phyloP scores from a whole-genome alignment of 2,329 filamentous ascomycete genomes.

The Fusarium palustre region DNA sequence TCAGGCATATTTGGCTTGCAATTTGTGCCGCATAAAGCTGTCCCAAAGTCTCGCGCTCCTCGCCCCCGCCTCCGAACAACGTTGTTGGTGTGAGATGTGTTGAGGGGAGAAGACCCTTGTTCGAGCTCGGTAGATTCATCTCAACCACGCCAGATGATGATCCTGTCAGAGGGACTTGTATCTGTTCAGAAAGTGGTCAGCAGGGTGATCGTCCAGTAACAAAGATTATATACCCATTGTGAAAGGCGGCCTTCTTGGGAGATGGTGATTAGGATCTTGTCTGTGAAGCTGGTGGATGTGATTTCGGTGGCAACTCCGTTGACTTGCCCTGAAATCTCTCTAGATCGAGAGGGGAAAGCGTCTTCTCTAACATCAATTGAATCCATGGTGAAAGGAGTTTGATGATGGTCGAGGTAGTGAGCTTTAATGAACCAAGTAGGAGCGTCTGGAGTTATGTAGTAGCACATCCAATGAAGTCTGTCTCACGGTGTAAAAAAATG shows the following conservation, averaged over 20 bases:
- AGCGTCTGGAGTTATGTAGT: conserved; percentile 9
- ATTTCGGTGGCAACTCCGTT: conserved; percentile 78
- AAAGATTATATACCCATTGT: conserved; percentile 79
- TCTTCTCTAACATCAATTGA: conserved; percentile 58
- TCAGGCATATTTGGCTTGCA: conserved; percentile 80
- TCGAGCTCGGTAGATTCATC: conserved; percentile 63
- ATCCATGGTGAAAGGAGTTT: conserved; percentile 52
- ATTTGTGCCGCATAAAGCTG: conserved; percentile 92
- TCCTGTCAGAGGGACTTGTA: conserved; percentile 82
- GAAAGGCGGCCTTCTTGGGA: conserved; percentile 86
- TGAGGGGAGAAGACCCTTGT: conserved; percentile 73
- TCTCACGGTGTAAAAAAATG: background rate
- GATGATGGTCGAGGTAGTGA: conserved; percentile 8
- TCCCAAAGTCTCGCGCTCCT: conserved; percentile 83
- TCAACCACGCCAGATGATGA: conserved; percentile 73
- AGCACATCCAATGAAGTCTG: background rate
- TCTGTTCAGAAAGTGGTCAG: conserved; percentile 56
- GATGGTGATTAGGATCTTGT: conserved; percentile 91
- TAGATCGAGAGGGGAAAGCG: conserved; percentile 76
- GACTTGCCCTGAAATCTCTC: conserved; percentile 70
- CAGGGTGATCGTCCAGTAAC: background rate
- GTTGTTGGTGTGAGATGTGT: conserved; percentile 87
- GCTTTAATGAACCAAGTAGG: background rate
- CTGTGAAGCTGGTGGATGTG: conserved; percentile 78
- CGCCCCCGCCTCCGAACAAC: conserved; percentile 83